A percentile compares a stretch with the other conserved stretches of the same genome.
Conservation (phyloP, 495 filamentous ascomycete species). For the Xanthoparmelia taractica region DNA sequence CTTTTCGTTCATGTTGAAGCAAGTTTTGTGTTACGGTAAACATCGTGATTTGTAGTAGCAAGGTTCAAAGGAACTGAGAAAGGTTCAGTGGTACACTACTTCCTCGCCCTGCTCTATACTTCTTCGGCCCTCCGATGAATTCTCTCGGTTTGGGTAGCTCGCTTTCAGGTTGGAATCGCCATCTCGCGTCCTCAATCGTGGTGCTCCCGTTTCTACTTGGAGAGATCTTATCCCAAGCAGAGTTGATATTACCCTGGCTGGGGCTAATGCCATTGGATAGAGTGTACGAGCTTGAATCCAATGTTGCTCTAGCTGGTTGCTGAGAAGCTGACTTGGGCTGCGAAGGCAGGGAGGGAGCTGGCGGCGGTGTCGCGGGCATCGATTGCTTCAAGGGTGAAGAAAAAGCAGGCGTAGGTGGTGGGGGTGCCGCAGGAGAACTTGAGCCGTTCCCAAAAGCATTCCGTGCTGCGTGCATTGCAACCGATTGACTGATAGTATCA, state of each 20-base stretch:
- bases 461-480: constrained; percentile 43
- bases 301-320: constrained; percentile 43
- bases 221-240: constrained; percentile 13
- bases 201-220: constrained; percentile 40
- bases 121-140: constrained; percentile 61
- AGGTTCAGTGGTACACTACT: constrained; percentile 92
- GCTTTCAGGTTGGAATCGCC: constrained; percentile 77
- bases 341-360: constrained; percentile 37
- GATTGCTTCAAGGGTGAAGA: constrained; percentile 43
- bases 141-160: constrained; percentile 77
- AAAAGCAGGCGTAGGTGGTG: constrained; percentile 46
- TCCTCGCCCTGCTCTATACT: constrained; percentile 83
- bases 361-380: constrained; percentile 46
- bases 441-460: constrained; percentile 43
- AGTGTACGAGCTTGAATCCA: constrained; percentile 73
- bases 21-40: not conserved
- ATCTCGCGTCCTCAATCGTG: constrained; percentile 70
- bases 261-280: constrained; percentile 50
- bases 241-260: constrained; percentile 16
- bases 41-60: not conserved
- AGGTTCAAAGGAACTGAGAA: constrained; percentile 21
- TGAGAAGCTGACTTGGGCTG: constrained; percentile 31
- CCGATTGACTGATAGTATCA: constrained; percentile 30
- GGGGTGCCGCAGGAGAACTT: constrained; percentile 45
- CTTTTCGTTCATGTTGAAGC: not conserved